Conservation (phyloP, 257 asterid species). For the Voacanga thouarsii region DNA sequence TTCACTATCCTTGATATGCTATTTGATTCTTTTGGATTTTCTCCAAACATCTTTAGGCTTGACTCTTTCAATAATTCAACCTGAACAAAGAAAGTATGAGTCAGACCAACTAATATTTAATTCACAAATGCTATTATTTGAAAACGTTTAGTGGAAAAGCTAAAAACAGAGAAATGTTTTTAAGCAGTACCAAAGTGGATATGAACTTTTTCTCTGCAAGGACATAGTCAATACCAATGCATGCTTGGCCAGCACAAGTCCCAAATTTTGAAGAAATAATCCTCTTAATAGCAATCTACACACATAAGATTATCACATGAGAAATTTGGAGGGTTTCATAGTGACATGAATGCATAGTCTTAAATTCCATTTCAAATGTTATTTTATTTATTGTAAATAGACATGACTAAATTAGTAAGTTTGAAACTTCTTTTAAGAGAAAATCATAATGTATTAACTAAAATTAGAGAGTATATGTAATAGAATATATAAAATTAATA, state of each 20-base stretch:
- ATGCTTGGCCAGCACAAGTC: conserved; percentile 81
- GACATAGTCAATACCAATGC: conserved; percentile 70
- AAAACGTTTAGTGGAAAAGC: too few species aligned
- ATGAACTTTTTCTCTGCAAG: conserved; percentile 53
- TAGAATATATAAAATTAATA: too few species aligned
- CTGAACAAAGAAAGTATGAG: conserved; percentile 25
- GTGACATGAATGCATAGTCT: too few species aligned
- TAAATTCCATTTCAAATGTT: too few species aligned
- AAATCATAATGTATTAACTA: too few species aligned
- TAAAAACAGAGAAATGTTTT: not conserved
- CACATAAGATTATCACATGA: not conserved
- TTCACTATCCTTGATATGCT: conserved; percentile 52
- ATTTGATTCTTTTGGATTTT: conserved; percentile 44
- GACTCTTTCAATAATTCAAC: conserved; percentile 45
- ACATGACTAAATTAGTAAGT: too few species aligned
- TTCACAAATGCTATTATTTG: too few species aligned
- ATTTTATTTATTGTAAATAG: too few species aligned
- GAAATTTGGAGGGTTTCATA: too few species aligned
- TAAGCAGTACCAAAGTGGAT: conserved; percentile 46
- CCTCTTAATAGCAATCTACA: conserved; percentile 60
- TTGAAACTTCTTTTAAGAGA: too few species aligned
- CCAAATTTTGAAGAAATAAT: conserved; percentile 71
- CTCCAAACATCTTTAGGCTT: conserved; percentile 47
- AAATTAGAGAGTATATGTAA: too few species aligned
- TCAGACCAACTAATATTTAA: too few species aligned